phyloP scores from a whole-genome alignment of 148 eudicot genomes.

The Rhododendron williamsianum region DNA sequence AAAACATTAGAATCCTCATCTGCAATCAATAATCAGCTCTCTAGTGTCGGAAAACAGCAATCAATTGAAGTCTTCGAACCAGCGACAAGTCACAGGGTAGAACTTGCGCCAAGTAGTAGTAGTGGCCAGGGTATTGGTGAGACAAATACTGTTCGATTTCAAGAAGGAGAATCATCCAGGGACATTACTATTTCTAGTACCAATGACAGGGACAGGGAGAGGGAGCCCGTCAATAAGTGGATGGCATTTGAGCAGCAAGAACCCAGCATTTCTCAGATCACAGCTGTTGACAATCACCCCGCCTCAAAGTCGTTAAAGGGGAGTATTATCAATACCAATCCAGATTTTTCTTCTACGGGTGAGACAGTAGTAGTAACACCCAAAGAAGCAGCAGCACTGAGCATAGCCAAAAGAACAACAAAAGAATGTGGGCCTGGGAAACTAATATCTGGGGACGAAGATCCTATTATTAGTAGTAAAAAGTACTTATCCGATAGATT shows the following conservation, averaged over 20 bases:
- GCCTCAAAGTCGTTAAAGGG: background rate
- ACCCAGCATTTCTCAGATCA: conserved; percentile 6
- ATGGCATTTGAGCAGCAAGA: conserved; percentile 36
- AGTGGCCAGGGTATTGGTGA: background rate
- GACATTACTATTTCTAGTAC: background rate
- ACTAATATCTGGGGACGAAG: conserved; percentile 33
- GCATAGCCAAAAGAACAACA: conserved; percentile 55
- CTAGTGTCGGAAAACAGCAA: background rate
- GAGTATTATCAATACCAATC: background rate
- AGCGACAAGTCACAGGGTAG: background rate
- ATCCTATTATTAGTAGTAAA: conserved; percentile 13
- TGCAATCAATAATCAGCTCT: background rate
- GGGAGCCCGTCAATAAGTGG: conserved; percentile 24
- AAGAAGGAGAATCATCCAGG: background rate
- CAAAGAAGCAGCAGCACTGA: conserved; percentile 5
- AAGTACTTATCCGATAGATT: conserved; percentile 31
- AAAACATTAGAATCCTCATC: background rate
- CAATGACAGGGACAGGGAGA: background rate
- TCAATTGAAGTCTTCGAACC: conserved; percentile 7
- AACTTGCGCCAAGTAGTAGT: background rate
- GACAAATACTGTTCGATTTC: background rate
- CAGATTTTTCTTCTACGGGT: background rate
- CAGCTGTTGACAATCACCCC: background rate
- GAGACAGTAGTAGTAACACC: background rate
- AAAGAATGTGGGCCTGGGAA: conserved; percentile 19